Conservation (phyloP, 1,139 yeast species). For the Schizosaccharomyces versatilis region DNA sequence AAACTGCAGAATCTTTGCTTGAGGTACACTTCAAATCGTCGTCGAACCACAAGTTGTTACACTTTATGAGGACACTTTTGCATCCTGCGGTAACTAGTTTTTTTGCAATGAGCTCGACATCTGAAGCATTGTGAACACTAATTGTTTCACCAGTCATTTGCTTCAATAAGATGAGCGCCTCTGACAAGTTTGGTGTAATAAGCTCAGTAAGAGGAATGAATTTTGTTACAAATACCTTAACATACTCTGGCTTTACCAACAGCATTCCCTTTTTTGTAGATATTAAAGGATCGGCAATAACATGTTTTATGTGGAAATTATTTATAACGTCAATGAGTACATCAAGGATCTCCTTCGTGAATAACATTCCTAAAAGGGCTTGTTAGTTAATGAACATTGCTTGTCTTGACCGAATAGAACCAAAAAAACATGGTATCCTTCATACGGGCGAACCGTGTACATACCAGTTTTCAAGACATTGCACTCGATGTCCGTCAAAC, state of each 20-base stretch:
- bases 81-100: constrained; percentile 28
- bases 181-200: constrained; percentile 57
- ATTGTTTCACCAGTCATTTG: constrained; percentile 15
- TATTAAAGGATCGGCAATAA: constrained; percentile 23
- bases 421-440: too few relatives aligned
- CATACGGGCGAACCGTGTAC: not conserved
- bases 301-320: constrained; percentile 18
- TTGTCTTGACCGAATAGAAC: constrained; percentile 37
- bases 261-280: constrained; percentile 8
- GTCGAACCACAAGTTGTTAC: constrained; percentile 48
- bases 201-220: constrained; percentile 36
- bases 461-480: constrained; percentile 16
- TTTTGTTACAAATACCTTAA: constrained; percentile 17
- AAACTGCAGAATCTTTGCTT: constrained; percentile 7
- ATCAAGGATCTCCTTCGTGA: constrained; percentile 33
- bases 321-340: constrained; percentile 25
- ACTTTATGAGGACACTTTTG: constrained; percentile 45
- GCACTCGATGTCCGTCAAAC: constrained; percentile 41
- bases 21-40: constrained; percentile 13
- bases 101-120: constrained; percentile 25
- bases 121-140: constrained; percentile 19
- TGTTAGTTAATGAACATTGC: constrained; percentile 1
- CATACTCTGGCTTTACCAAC: constrained; percentile 23
- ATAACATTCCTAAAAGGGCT: constrained; percentile 27
- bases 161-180: constrained; percentile 29